Percentiles rank a stretch among this genome's conserved stretches.
Evolutionary conservation across 164 flowering plant genomes (phyloP).

Genomic region (Magnolia changhungtana): DNA sequence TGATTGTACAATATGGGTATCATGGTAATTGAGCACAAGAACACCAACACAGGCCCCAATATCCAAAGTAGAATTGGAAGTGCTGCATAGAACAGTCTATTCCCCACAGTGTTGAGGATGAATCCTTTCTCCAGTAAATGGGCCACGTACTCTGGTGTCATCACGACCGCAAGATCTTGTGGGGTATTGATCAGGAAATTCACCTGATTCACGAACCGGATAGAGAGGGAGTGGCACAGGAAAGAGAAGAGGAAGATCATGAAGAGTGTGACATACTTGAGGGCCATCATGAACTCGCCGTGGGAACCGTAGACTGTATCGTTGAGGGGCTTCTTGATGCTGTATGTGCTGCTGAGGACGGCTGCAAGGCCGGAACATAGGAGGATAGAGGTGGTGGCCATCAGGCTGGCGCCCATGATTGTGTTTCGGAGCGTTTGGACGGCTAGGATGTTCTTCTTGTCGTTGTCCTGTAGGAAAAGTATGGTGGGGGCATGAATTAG

Average conservation of each 20-base stretch:
- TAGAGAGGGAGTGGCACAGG: conserved; percentile 72
- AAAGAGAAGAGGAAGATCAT: conserved; percentile 70
- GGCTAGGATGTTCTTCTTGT: conserved; percentile 81
- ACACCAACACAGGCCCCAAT: conserved; percentile 82
- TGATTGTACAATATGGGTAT: conserved; percentile 73
- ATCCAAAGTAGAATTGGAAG: conserved; percentile 89
- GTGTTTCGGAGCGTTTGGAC: conserved; percentile 84
- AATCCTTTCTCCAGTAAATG: conserved; percentile 70
- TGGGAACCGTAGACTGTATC: conserved; percentile 75
- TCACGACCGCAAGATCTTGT: conserved; percentile 19
- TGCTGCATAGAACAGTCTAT: conserved; percentile 72
- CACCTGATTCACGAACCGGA: conserved; percentile 78
- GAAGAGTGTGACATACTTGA: conserved; percentile 70
- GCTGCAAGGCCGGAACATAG: conserved; percentile 80
- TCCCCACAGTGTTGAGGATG: conserved; percentile 67
- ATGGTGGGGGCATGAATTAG: background rate
- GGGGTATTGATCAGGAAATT: conserved; percentile 76
- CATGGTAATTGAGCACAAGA: conserved; percentile 56
- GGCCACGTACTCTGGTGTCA: conserved; percentile 50
- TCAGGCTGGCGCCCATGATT: conserved; percentile 89
- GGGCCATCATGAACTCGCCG: conserved; percentile 75
- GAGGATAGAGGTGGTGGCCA: conserved; percentile 91
- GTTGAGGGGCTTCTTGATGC: conserved; percentile 70
- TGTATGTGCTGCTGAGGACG: conserved; percentile 84
- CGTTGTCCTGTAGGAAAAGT: conserved; percentile 57